Base-by-base conservation (phyloP, 2,329 filamentous ascomycete species). In the Amauroascus verrucosus region DNA sequence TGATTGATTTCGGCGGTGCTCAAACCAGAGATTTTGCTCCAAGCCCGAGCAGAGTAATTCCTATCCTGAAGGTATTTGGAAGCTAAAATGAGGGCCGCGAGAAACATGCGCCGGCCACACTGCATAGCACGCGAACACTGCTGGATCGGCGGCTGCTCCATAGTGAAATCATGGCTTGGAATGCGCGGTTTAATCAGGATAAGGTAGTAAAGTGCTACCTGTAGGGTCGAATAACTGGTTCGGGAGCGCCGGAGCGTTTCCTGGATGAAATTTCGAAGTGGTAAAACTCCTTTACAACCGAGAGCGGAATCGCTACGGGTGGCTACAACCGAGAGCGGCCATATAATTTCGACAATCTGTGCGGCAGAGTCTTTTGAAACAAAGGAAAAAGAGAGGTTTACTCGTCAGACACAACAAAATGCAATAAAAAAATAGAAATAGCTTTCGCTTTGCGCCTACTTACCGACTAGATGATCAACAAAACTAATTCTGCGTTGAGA, bases 21-120 rank as follows among this genome's bases (percentile, higher is more conserved):
- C 54, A 98, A 77, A n/a, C 93, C 93, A 16, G 93, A 97, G 62
- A 98, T 98, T 76, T 95, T 97, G 70, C 91, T 97, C 93, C 93
- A 98, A 40, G 93, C 93, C 53, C 91, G 84, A 47, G 93, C 89
- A 13, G 93, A 97, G 72, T 95, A 98, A 72, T 97, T 98, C 61
- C 91, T 85, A 68, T 98, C 93, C 71, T 98, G 93, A 45, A 98
- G 76, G 67, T 97, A 98, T 75, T 98, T 98, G 33, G 93, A 97
- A 1, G 93, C 93, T 54, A 98, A 77, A 60, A 98, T 97, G 57
- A 98, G 77, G 46, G 91, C 90, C 9, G 93, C 84, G 51, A 98
- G 79, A 67, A 98, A 97, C 91, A 97, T 97, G 64, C 93, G 88
- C 57, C 93, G 86, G 53, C 93, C 93, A 70, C 93, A 97, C 71